Evolutionary conservation across 1,284 basidiomycete species (phyloP).

Genomic region (Pyrrhoderma noxium): DNA sequence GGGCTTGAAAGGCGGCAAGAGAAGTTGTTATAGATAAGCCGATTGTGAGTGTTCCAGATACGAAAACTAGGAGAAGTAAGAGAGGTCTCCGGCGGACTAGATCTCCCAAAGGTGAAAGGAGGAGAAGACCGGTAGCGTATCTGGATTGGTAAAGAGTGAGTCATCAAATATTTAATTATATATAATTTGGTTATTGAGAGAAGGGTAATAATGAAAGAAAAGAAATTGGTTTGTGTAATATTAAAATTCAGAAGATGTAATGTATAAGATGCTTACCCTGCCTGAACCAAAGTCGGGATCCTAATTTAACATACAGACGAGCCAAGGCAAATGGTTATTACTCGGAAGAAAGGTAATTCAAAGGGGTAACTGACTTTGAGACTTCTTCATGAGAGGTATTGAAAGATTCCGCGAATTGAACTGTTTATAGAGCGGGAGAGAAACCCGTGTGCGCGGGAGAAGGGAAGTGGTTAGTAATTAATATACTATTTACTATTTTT

Average conservation of each 20-base stretch:
- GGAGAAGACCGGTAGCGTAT: slow-evolving; percentile 50
- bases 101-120: slow-evolving; percentile 62
- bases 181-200: neutral
- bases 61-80: slow-evolving; percentile 39
- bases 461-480: too few species aligned
- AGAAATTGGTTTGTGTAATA: too few species aligned
- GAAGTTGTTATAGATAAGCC: slow-evolving; percentile 46
- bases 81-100: slow-evolving; percentile 54
- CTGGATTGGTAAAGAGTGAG: slow-evolving; percentile 30
- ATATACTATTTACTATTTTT: too few species aligned
- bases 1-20: slow-evolving; percentile 43
- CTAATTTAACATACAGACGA: too few species aligned
- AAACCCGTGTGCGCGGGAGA: too few species aligned
- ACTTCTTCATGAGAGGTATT: slow-evolving; percentile 28
- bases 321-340: too few species aligned
- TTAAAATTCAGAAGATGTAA: neutral
- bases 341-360: too few species aligned
- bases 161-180: too few species aligned
- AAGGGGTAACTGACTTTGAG: slow-evolving; percentile 24
- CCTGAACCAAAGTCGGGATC: slow-evolving; percentile 35
- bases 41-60: slow-evolving; percentile 45
- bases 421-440: too few species aligned
- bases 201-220: neutral
- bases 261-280: slow-evolving; percentile 21
- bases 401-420: slow-evolving; percentile 23